These are phyloP conservation scores for Cardamine resedifolia DNA, from an alignment of 345 rosid species.

Conservation along the genomic window DNA sequence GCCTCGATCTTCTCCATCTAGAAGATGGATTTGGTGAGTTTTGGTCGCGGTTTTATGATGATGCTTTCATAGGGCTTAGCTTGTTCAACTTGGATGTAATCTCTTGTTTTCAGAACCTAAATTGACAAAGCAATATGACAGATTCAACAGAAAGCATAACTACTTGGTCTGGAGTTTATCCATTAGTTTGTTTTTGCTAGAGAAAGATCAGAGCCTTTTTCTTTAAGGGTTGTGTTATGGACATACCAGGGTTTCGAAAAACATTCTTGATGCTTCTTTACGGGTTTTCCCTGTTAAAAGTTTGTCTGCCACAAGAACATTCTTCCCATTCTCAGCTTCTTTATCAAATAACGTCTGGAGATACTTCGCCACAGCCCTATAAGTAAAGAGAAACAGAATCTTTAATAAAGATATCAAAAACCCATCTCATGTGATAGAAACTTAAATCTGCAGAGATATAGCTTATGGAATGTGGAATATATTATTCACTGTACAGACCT, in stretches of 20 bases:
- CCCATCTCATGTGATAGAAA: not conserved
- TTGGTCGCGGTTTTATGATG: constrained; percentile 61
- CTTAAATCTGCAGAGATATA: not conserved
- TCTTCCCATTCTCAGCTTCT: constrained; percentile 63
- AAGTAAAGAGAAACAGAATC: constrained; percentile 12
- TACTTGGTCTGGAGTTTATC: not conserved
- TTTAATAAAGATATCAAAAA: not conserved
- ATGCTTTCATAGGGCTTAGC: constrained; percentile 65
- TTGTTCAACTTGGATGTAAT: constrained; percentile 91
- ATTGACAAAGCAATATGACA: not conserved
- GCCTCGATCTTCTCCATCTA: constrained; percentile 29
- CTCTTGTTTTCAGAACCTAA: constrained; percentile 92
- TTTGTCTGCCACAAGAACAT: constrained; percentile 57
- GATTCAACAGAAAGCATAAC: not conserved
- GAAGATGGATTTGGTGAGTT: constrained; percentile 86
- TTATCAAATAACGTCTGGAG: constrained; percentile 69
- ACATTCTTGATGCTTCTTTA: constrained; percentile 98
- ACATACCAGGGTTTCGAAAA: constrained; percentile 95
- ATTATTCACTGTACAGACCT: constrained; percentile 50
- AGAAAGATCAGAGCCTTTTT: constrained; percentile 2
- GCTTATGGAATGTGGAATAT: not conserved
- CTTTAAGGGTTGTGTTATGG: constrained; percentile 5
- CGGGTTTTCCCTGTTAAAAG: constrained; percentile 90
- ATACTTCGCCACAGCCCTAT: constrained; percentile 93
- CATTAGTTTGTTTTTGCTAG: constrained; percentile 9